These are phyloP conservation scores for Euptelea pleiosperma DNA, from an alignment of 164 flowering plant species.

Conservation along the genomic window DNA sequence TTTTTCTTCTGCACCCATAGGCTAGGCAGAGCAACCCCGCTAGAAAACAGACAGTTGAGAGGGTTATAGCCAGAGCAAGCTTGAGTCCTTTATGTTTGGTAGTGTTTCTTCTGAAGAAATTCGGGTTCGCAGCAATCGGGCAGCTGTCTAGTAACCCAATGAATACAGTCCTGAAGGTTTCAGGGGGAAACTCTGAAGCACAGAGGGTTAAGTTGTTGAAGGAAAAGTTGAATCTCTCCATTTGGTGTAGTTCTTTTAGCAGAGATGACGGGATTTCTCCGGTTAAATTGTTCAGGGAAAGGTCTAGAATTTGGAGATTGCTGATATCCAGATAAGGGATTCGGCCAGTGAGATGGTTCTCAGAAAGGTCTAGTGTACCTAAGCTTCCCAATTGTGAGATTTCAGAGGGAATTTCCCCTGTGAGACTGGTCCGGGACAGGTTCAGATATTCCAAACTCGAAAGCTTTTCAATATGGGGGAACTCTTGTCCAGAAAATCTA, in stretches of 20 bases:
- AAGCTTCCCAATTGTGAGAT: slow-evolving; percentile 42
- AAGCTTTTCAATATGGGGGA: slow-evolving; percentile 40
- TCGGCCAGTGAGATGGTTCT: slow-evolving; percentile 53
- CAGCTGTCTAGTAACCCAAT: slow-evolving; percentile 55
- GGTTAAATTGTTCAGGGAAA: slow-evolving; percentile 57
- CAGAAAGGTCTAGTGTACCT: slow-evolving; percentile 61
- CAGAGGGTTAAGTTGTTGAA: slow-evolving; percentile 68
- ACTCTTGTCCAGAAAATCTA: slow-evolving; percentile 49
- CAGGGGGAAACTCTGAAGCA: slow-evolving; percentile 32
- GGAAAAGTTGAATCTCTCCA: slow-evolving; percentile 71
- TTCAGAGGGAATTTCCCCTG: slow-evolving; percentile 43
- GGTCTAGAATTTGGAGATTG: slow-evolving; percentile 55
- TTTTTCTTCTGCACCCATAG: slow-evolving; percentile 59
- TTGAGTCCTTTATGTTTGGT: slow-evolving; percentile 40
- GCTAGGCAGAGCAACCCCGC: slow-evolving; percentile 58
- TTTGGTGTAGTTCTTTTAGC: slow-evolving; percentile 36
- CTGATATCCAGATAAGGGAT: slow-evolving; percentile 38
- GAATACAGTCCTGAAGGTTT: slow-evolving; percentile 42
- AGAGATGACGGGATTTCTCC: slow-evolving; percentile 54
- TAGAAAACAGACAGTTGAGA: slow-evolving; percentile 50
- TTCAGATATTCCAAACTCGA: slow-evolving; percentile 61
- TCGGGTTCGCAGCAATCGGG: slow-evolving; percentile 68
- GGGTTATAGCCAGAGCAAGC: slow-evolving; percentile 51
- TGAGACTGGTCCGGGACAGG: slow-evolving; percentile 52
- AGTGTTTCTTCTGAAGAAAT: slow-evolving; percentile 31